Base-by-base conservation (phyloP, 371 early-diverging fungal genomes). In the Syncephalis plumigaleata region DNA sequence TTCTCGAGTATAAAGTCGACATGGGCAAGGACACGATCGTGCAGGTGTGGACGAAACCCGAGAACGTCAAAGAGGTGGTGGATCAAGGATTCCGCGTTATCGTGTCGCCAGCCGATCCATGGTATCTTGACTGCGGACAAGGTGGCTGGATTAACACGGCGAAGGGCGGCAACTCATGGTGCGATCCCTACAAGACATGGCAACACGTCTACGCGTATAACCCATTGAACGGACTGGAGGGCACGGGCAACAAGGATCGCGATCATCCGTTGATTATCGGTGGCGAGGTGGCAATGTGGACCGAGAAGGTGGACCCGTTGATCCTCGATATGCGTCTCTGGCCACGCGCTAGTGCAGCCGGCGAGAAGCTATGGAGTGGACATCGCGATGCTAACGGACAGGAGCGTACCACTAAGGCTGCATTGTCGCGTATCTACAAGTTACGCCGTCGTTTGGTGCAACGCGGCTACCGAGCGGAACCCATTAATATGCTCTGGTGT, bases 121-220 rank as follows among this genome's bases (percentile, higher is more conserved):
- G 76, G 60, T 80, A 80, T 56, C 63, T 80, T 21, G 81, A 80
- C 49, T 80, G 81, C 51, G 80, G 80, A 40, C 63, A 68, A 43
- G 80, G 80, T 36, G 75, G 68, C 20, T 75, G 73, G 73, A 43
- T 56, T 16, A 55, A 55, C 36, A 44, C 46, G 51, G 16, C 45
- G 26, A 71, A 72, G 11, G 39, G n/a, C 25, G 79, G 81, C 47
- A 71, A 70, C 17, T 76, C 76, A 36, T 84, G 84, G 82, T 84
- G 86, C 52, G 71, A 66, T 44, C 84, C 84, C 16, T 83, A 68
- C 68, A 86, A 86, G 71, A 66, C 72, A 22, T 84, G 84, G 84
- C 81, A 81, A 65, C 73, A 74, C 40, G 75, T 84, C 11, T 86
- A 86, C 54, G 59, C 64, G 38, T 86, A 70, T 53, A 83, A 84